Conservation (phyloP, 129 eudicot species). For the Lonicera japonica region DNA sequence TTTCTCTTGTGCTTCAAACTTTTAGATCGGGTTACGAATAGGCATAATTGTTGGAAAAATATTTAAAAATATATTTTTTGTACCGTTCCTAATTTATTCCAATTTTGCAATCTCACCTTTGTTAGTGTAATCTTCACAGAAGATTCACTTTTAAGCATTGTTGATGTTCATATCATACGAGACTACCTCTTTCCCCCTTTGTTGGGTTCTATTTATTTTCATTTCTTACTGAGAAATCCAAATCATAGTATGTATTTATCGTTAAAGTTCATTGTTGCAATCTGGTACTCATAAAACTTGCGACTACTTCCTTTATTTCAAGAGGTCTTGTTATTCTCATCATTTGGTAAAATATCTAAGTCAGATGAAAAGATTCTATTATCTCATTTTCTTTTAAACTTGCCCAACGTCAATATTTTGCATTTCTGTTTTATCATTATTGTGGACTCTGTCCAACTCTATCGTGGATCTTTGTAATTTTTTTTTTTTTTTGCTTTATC, state of each 20-base stretch:
- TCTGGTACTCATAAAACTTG: no score
- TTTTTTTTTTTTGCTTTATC: slow-evolving; percentile 10
- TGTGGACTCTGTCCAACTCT: not conserved
- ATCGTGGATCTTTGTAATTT: not conserved
- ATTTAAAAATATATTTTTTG: no score
- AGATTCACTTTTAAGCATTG: no score
- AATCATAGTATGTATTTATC: no score
- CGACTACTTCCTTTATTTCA: no score
- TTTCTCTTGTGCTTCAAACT: not conserved
- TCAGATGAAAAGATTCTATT: not conserved
- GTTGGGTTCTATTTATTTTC: no score
- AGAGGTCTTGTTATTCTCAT: not conserved
- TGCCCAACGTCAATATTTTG: not conserved
- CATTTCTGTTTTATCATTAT: not conserved
- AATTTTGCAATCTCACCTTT: not conserved
- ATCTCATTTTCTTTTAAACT: not conserved
- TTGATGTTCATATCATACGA: no score
- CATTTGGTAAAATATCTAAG: not conserved
- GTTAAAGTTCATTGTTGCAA: no score
- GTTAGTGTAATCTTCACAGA: not conserved
- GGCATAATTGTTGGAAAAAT: not conserved
- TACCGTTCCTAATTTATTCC: not conserved
- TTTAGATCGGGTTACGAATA: not conserved
- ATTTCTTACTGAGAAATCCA: not conserved
- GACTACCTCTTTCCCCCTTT: no score